Base-by-base conservation (phyloP, 2,329 filamentous ascomycete species). In the Paracoccidioides lutzii region DNA sequence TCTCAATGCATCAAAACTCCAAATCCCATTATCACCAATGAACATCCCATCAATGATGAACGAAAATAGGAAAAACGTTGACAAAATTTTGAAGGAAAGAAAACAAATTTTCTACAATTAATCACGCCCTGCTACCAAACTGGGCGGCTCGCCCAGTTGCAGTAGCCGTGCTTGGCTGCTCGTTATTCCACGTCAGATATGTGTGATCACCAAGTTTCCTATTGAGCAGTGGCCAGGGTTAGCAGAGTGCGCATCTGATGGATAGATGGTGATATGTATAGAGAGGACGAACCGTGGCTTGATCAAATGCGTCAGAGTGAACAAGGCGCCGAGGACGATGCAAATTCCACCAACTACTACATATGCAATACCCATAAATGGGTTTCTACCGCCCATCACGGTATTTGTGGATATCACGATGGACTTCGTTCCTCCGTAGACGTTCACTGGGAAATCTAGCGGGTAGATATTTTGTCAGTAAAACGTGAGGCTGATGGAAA, bases 141-240 rank as follows among this genome's bases (percentile, higher is more conserved):
- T 66, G 62, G 51, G 84, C 78, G 60, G 85, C 81, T 58, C 83
- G 82, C 46, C 73, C 75, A 1, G 75, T 75, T 30, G 75, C 68
- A 15, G 77, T 79, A 57, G 78, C 80, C 48, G 80, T 78, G 58
- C 74, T 77, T 6, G 80, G 76, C 58, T 81, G 75, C 48, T 87
- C 83, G 59, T 83, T 85, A 70, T 97, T 96, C 93, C 93, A 98
- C 30, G 88, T 93, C 51, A 98, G 80, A 70, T 98, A 97, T 7
- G 90, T 96, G 72, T 97, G 93, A 70, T 98, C 93, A 59, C 93
- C 93, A 44, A 98, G 81, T 86, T 97, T 98, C 66, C 93, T 91
- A 62, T 52, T 60, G 8, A 61, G 53, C 55, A 57, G 9, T 28
- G 42, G 5, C 12, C 22, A 33, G 14, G 45, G 14, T 48, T 48